These are phyloP conservation scores for Xerocomellus chrysenteron DNA, from an alignment of 768 basidiomycete genomes.

Conservation along the genomic window DNA sequence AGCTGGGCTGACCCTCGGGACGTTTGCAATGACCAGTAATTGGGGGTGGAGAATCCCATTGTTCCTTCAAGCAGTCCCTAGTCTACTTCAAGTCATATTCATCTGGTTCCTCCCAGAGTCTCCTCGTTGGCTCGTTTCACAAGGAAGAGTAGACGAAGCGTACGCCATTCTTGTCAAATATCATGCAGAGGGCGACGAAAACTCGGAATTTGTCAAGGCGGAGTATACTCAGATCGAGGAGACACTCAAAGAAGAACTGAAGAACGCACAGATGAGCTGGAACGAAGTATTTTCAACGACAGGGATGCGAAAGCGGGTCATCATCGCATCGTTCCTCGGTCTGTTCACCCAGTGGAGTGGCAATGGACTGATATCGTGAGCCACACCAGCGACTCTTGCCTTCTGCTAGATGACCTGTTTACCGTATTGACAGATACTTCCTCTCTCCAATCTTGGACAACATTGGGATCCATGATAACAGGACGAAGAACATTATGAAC, in stretches of 20 bases:
- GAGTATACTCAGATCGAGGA: constrained; percentile 57
- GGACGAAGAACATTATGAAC: constrained; percentile 17
- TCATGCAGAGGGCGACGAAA: constrained; percentile 57
- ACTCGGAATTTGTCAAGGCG: constrained; percentile 54
- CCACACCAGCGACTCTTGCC: accelerated
- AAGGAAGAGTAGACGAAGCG: constrained; percentile 52
- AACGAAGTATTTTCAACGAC: constrained; percentile 3
- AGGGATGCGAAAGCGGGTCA: constrained; percentile 17
- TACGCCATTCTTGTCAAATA: constrained; percentile 50
- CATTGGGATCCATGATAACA: constrained; percentile 22
- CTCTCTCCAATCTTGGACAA: constrained; percentile 15
- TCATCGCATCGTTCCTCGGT: constrained; percentile 12
- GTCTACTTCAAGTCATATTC: constrained; percentile 51
- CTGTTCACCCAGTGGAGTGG: constrained; percentile 17
- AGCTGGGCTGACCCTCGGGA: constrained; percentile 57
- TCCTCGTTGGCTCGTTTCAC: constrained; percentile 62
- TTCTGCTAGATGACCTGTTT: too few relatives aligned
- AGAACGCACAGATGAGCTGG: neutral
- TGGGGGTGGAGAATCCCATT: constrained; percentile 71
- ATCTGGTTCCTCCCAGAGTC: constrained; percentile 63
- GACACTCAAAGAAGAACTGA: constrained; percentile 40
- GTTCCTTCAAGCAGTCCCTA: constrained; percentile 58
- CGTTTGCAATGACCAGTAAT: constrained; percentile 54
- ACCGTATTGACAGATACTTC: constrained; percentile 8
- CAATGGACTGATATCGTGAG: constrained; percentile 9